Percentiles rank a stretch among this genome's conserved stretches.
Evolutionary conservation across 129 eudicot species (phyloP).

Genomic region (sunflower (Helianthus annuus)): HanXRQr2.0-SUNRISE NC_035449.2:80843965-80844464

Average conservation of each 20-base stretch:
- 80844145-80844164: slow-evolving; percentile 32
- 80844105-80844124: slow-evolving; percentile 57
- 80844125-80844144: slow-evolving; percentile 78
- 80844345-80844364: not conserved
- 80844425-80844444: too few species aligned
- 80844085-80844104: slow-evolving; percentile 57
- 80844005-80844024: slow-evolving; percentile 80
- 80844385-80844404: too few species aligned
- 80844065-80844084: slow-evolving; percentile 68
- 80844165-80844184: slow-evolving; percentile 18
- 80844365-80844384: not conserved
- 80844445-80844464: too few species aligned
- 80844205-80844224: not conserved
- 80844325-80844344: slow-evolving; percentile 5
- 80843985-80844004: slow-evolving; percentile 68
- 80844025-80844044: slow-evolving; percentile 58
- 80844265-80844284: slow-evolving; percentile 23
- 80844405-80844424: too few species aligned
- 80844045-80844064: slow-evolving; percentile 65
- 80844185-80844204: slow-evolving; percentile 23
- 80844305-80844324: slow-evolving; percentile 24
- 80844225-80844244: slow-evolving; percentile 19
- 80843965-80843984: slow-evolving; percentile 59
- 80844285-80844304: slow-evolving; percentile 35
- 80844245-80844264: slow-evolving; percentile 27